phyloP scores from a whole-genome alignment of 495 filamentous ascomycete genomes.

The Cercophora scortea region DNA sequence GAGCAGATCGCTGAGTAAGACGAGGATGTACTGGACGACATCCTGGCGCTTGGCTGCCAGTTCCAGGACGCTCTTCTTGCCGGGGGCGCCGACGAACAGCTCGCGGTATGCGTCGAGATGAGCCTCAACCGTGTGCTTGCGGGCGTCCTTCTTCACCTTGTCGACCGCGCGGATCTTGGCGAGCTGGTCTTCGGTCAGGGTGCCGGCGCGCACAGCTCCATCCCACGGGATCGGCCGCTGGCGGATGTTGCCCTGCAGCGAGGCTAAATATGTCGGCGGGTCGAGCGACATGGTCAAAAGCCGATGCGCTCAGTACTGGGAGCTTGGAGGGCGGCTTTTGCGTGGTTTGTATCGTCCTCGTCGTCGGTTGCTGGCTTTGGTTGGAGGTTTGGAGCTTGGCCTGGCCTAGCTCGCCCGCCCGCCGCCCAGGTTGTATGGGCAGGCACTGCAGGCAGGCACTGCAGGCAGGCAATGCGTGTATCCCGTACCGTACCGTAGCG shows the following conservation, averaged over 20 bases:
- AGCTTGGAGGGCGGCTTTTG: not conserved
- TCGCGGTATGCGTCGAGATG: conserved; percentile 70
- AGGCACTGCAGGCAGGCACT: too few species aligned
- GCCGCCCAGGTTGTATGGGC: too few species aligned
- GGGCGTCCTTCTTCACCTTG: conserved; percentile 79
- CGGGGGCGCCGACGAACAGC: conserved; percentile 65
- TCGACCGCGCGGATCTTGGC: conserved; percentile 97
- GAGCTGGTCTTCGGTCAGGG: conserved; percentile 88
- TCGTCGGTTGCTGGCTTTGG: not conserved
- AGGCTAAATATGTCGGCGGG: conserved; percentile 80
- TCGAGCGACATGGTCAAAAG: conserved; percentile 59
- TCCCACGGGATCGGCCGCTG: conserved; percentile 95
- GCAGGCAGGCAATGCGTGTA: too few species aligned
- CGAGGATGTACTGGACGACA: conserved; percentile 90
- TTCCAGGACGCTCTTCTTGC: conserved; percentile 70
- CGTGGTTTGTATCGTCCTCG: not conserved
- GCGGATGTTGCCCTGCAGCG: conserved; percentile 91
- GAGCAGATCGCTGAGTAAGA: conserved; percentile 80
- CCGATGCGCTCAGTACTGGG: not conserved
- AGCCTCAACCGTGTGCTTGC: conserved; percentile 68
- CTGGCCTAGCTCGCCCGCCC: not conserved
- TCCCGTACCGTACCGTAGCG: too few species aligned
- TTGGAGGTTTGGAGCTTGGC: not conserved
- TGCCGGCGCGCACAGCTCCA: conserved; percentile 86
- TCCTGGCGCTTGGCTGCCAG: conserved; percentile 70